A percentile compares a stretch with the other conserved stretches of the same genome.
Conservation (phyloP, 805 yeast genomes). For the Ogataea degrootiae region DNA sequence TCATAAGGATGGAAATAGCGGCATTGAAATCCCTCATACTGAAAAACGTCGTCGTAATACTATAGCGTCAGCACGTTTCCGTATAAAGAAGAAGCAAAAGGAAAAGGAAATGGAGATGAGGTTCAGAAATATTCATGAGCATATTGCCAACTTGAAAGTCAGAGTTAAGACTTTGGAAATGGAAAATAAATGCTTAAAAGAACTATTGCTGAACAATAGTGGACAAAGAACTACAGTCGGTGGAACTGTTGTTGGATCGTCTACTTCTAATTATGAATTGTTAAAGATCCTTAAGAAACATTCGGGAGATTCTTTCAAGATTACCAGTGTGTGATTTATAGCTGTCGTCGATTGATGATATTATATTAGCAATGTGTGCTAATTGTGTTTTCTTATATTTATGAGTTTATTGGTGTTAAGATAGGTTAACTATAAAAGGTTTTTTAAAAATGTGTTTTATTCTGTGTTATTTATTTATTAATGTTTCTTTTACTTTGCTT, state of each 20-base stretch:
- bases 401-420: no score
- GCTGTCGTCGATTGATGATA: background rate
- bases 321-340: constrained; percentile 15
- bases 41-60: constrained; percentile 59
- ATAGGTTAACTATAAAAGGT: no score
- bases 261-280: constrained; percentile 21
- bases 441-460: no score
- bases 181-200: constrained; percentile 56
- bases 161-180: constrained; percentile 51
- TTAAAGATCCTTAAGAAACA: constrained; percentile 19
- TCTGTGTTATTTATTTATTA: no score
- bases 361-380: no score
- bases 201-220: constrained; percentile 28
- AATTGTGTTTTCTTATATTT: no score
- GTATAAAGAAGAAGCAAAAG: constrained; percentile 56
- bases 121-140: constrained; percentile 38
- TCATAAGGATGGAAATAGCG: background rate
- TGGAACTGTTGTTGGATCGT: constrained; percentile 29
- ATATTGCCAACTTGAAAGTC: constrained; percentile 39
- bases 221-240: background rate
- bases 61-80: constrained; percentile 61
- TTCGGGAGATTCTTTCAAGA: constrained; percentile 18
- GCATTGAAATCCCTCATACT: background rate
- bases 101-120: constrained; percentile 55
- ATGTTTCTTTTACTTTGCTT: no score